A percentile compares a stretch with the other conserved stretches of the same genome.
These are phyloP conservation scores for Alternaria longipes DNA, from an alignment of 2,329 filamentous ascomycete genomes.

Conservation along the genomic window DNA sequence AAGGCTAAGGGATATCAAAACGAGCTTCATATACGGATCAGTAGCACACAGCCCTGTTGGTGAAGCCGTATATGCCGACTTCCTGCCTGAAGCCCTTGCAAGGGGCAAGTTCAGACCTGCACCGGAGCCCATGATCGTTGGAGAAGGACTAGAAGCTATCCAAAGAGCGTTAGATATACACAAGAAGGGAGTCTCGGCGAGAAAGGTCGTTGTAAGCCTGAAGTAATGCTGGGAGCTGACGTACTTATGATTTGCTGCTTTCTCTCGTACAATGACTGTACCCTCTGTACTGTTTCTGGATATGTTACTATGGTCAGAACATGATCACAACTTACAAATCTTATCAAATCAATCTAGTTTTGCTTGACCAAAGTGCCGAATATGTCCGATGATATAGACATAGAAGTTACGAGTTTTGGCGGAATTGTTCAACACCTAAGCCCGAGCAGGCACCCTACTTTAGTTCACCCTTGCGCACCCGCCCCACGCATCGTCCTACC, in stretches of 20 bases:
- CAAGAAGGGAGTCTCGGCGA: slow-evolving; percentile 4
- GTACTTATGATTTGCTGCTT: neutral
- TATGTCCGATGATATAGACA: too few relatives aligned
- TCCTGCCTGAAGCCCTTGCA: slow-evolving; percentile 24
- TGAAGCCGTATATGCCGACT: slow-evolving; percentile 12
- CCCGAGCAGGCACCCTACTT: too few relatives aligned
- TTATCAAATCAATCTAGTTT: neutral
- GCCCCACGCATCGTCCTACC: too few relatives aligned
- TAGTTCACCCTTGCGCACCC: too few relatives aligned
- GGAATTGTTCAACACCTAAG: too few relatives aligned
- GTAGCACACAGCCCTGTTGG: slow-evolving; percentile 2
- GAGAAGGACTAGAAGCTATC: slow-evolving; percentile 28
- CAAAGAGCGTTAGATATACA: slow-evolving; percentile 27
- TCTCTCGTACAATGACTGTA: neutral
- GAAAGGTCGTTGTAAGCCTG: slow-evolving; percentile 7
- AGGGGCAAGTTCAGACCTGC: slow-evolving; percentile 15
- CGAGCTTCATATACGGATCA: neutral
- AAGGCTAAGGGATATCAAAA: neutral
- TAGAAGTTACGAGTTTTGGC: too few relatives aligned
- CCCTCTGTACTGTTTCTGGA: neutral
- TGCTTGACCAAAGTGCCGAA: too few relatives aligned
- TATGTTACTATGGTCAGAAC: neutral
- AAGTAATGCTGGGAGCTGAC: neutral
- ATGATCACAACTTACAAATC: neutral
- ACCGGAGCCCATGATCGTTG: slow-evolving; percentile 27